Percentiles rank a stretch among this genome's conserved stretches.
Evolutionary conservation across 768 basidiomycete genomes (phyloP).

Genomic region (Lepiota venenata): DNA sequence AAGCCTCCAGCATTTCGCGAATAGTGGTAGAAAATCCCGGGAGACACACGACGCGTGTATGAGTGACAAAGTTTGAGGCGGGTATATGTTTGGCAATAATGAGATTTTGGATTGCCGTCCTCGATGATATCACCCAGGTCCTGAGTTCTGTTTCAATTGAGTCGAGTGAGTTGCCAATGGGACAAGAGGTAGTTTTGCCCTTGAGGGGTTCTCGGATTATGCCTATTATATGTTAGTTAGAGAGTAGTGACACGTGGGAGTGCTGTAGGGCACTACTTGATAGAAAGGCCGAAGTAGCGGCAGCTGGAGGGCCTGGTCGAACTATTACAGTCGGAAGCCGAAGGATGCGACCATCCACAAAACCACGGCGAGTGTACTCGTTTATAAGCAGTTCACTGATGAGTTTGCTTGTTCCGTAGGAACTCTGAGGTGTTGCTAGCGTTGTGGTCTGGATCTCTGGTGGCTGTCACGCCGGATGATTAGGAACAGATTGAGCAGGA

Average conservation of each 20-base stretch:
- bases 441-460: slow-evolving; percentile 44
- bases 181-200: slow-evolving; percentile 45
- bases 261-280: slow-evolving; percentile 34
- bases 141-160: slow-evolving; percentile 42
- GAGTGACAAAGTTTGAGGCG: slow-evolving; percentile 33
- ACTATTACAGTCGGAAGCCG: slow-evolving; percentile 60
- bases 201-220: slow-evolving; percentile 59
- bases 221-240: slow-evolving; percentile 20
- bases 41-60: slow-evolving; percentile 52
- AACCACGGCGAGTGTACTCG: slow-evolving; percentile 56
- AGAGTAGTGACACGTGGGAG: neutral
- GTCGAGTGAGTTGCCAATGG: slow-evolving; percentile 43
- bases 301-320: slow-evolving; percentile 49
- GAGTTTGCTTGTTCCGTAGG: slow-evolving; percentile 57
- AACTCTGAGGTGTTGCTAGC: slow-evolving; percentile 50
- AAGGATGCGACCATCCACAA: slow-evolving; percentile 55
- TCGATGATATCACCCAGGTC: slow-evolving; percentile 48
- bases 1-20: slow-evolving; percentile 49
- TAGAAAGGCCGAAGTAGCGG: slow-evolving; percentile 54
- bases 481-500: too few relatives aligned
- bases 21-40: slow-evolving; percentile 60
- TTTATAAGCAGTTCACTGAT: slow-evolving; percentile 53
- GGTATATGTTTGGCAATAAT: slow-evolving; percentile 44
- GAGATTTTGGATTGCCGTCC: slow-evolving; percentile 52
- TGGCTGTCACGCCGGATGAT: slow-evolving; percentile 22